Evolutionary conservation across 2,329 filamentous ascomycete species (phyloP).

Genomic region (Colletotrichum siamense): DNA sequence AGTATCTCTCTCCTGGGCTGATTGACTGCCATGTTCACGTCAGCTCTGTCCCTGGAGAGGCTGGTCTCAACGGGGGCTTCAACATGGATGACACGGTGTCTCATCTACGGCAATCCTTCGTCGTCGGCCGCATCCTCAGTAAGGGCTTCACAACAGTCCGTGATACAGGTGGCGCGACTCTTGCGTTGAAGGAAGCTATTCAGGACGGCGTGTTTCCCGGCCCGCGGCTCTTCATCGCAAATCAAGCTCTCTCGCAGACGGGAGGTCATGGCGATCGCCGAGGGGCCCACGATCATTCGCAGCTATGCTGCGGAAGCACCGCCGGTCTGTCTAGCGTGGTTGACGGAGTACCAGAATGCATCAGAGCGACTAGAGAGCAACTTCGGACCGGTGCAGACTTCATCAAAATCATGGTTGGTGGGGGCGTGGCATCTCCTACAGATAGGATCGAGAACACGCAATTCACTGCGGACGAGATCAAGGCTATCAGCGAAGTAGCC

Average conservation of each 20-base stretch:
- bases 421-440: conserved; percentile 61
- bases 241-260: conserved; percentile 60
- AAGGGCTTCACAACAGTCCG: conserved; percentile 65
- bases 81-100: conserved; percentile 38
- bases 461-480: conserved; percentile 62
- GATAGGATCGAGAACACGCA: conserved; percentile 59
- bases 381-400: conserved; percentile 63
- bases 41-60: conserved; percentile 32
- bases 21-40: conserved; percentile 40
- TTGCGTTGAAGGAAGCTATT: conserved; percentile 61
- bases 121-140: conserved; percentile 54
- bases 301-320: conserved; percentile 50
- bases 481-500: conserved; percentile 57
- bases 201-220: conserved; percentile 60
- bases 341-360: conserved; percentile 61
- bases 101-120: conserved; percentile 51
- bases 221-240: conserved; percentile 60
- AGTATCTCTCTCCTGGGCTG: conserved; percentile 36
- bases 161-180: conserved; percentile 61
- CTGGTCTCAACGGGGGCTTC: conserved; percentile 28
- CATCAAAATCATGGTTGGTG: conserved; percentile 66
- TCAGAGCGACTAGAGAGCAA: conserved; percentile 57
- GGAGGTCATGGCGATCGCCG: conserved; percentile 63
- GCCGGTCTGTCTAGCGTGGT: conserved; percentile 49
- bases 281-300: conserved; percentile 39